phyloP scores from a whole-genome alignment of 805 yeast species.

The Saccharomycopsis olivae region DNA sequence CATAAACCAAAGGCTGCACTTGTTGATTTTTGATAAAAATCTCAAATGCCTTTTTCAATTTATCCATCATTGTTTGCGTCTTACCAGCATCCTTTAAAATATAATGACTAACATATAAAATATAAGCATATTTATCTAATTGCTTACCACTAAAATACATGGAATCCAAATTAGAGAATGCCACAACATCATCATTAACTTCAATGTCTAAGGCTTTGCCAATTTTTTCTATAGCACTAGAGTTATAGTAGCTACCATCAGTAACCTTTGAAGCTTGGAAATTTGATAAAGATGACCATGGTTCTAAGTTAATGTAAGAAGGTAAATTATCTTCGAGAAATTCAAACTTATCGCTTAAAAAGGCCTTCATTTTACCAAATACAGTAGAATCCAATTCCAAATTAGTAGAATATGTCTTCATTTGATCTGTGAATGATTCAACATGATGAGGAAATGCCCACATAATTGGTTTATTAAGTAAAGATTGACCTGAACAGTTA shows the following conservation, averaged over 20 bases:
- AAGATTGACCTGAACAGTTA: conserved; percentile 39
- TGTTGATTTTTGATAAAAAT: conserved; percentile 65
- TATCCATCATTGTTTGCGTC: conserved; percentile 41
- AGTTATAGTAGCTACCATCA: conserved; percentile 26
- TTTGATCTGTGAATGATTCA: conserved; percentile 25
- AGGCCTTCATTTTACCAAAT: conserved; percentile 41
- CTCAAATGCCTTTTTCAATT: conserved; percentile 56
- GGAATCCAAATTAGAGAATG: conserved; percentile 60
- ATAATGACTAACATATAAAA: conserved; percentile 61
- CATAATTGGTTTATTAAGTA: conserved; percentile 34
- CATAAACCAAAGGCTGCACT: conserved; percentile 65
- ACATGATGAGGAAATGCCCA: conserved; percentile 49
- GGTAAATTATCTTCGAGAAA: conserved; percentile 37
- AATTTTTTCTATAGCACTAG: conserved; percentile 32
- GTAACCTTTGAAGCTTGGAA: conserved; percentile 23
- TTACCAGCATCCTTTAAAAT: conserved; percentile 47
- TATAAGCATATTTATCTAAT: conserved; percentile 82
- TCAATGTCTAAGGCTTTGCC: conserved; percentile 42
- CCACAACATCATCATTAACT: conserved; percentile 41
- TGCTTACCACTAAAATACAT: conserved; percentile 88
- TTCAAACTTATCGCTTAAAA: conserved; percentile 29
- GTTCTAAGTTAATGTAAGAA: conserved; percentile 35
- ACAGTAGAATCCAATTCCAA: conserved; percentile 35
- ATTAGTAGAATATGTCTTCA: conserved; percentile 29
- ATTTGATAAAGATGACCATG: conserved; percentile 44